phyloP scores from a whole-genome alignment of 2,329 filamentous ascomycete species.

The Colletotrichum noveboracense region DNA sequence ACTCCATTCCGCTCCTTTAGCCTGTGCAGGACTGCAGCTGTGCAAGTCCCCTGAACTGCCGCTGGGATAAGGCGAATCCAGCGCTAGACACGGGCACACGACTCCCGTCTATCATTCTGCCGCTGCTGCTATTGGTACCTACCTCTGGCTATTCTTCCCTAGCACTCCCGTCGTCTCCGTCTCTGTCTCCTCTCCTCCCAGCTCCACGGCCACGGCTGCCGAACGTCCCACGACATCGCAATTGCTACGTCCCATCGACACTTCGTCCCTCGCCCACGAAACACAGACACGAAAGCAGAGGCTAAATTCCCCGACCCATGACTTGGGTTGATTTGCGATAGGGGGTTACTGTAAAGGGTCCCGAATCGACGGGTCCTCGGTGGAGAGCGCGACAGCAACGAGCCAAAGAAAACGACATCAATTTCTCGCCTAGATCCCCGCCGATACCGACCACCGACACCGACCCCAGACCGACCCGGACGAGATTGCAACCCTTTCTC shows the following conservation, averaged over 20 bases:
- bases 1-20: slow-evolving; percentile 19
- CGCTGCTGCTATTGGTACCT: not conserved
- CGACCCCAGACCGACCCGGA: slow-evolving; percentile 13
- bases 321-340: not conserved
- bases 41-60: slow-evolving; percentile 2
- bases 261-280: not conserved
- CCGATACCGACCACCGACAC: slow-evolving; percentile 2
- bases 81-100: not conserved
- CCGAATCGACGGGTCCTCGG: slow-evolving; percentile 11
- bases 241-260: not conserved
- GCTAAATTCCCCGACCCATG: not conserved
- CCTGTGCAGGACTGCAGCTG: not conserved
- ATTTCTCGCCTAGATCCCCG: slow-evolving; percentile 1
- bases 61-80: not conserved
- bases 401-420: slow-evolving; percentile 8
- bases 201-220: not conserved
- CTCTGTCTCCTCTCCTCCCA: not conserved
- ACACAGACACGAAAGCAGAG: not conserved
- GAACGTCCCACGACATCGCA: not conserved
- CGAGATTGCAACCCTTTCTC: not conserved
- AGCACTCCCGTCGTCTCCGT: not conserved
- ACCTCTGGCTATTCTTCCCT: not conserved
- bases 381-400: slow-evolving; percentile 9
- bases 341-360: not conserved
- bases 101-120: not conserved